phyloP scores from a whole-genome alignment of 1,284 basidiomycete species.

The Melampsora larici-populina region DNA sequence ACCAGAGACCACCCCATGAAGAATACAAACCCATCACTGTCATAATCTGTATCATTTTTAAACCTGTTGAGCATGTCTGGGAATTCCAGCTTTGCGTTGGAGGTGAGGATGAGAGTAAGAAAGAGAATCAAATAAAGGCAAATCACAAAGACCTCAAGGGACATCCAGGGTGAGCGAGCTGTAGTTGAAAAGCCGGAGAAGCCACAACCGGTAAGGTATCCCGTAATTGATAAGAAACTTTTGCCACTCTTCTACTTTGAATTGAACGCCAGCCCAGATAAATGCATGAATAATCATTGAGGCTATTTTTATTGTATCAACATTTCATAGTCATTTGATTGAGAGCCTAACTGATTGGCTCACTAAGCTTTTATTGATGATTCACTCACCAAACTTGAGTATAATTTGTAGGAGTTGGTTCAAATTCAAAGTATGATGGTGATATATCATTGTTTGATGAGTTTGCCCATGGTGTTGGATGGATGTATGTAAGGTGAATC shows the following conservation, averaged over 20 bases:
- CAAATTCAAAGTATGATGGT: no score
- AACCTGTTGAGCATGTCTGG: constrained; percentile 7
- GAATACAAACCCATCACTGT: constrained; percentile 32
- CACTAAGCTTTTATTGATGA: no score
- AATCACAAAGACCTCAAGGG: constrained; percentile 15
- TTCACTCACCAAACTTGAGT: no score
- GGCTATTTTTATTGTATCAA: constrained; percentile 11
- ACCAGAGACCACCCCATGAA: constrained; percentile 38
- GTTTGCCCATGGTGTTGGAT: no score
- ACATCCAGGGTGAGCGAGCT: constrained; percentile 39
- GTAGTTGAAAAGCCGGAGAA: constrained; percentile 18
- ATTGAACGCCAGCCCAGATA: neutral
- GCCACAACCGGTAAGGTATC: constrained; percentile 14
- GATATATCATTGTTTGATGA: no score
- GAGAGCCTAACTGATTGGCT: no score
- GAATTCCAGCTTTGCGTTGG: neutral
- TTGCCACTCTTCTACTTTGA: constrained; percentile 18
- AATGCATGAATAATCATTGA: constrained; percentile 16
- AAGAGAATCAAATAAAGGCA: constrained; percentile 22
- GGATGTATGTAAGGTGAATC: no score
- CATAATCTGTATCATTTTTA: constrained; percentile 22
- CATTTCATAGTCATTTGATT: no score
- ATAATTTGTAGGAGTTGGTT: no score
- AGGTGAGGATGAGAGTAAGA: constrained; percentile 23
- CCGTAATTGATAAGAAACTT: constrained; percentile 33